Evolutionary conservation across 2,329 filamentous ascomycete species (phyloP).

Genomic region (Aphanocladium album): DNA sequence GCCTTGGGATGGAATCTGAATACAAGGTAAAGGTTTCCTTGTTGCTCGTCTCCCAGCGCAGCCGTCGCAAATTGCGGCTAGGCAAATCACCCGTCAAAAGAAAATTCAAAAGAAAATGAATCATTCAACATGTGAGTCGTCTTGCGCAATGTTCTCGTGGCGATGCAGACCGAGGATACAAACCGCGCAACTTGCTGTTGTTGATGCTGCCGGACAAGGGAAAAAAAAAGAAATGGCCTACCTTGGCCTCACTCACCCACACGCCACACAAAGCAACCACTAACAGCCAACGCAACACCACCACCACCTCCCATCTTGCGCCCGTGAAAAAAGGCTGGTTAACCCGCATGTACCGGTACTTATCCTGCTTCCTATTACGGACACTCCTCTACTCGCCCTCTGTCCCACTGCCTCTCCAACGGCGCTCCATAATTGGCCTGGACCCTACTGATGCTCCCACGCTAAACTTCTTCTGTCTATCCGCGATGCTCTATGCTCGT

Average conservation of each 20-base stretch:
- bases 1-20: too few species aligned
- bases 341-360: neutral
- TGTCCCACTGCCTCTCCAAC: too few species aligned
- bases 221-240: neutral
- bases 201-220: neutral
- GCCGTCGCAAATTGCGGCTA: neutral
- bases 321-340: too few species aligned
- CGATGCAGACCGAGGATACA: neutral
- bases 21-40: neutral
- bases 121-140: neutral
- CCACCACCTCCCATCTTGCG: neutral
- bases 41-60: neutral
- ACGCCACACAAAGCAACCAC: too few species aligned
- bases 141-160: neutral
- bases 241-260: too few species aligned
- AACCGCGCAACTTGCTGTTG: neutral
- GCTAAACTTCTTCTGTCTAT: constrained; percentile 1
- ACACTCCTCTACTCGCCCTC: neutral
- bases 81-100: neutral
- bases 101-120: neutral
- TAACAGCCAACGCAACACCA: neutral
- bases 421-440: neutral
- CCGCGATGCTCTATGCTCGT: neutral
- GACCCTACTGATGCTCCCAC: neutral
- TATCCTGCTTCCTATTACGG: neutral